phyloP scores from a whole-genome alignment of 768 basidiomycete genomes.

The Thelephora aurantiotincta region DNA sequence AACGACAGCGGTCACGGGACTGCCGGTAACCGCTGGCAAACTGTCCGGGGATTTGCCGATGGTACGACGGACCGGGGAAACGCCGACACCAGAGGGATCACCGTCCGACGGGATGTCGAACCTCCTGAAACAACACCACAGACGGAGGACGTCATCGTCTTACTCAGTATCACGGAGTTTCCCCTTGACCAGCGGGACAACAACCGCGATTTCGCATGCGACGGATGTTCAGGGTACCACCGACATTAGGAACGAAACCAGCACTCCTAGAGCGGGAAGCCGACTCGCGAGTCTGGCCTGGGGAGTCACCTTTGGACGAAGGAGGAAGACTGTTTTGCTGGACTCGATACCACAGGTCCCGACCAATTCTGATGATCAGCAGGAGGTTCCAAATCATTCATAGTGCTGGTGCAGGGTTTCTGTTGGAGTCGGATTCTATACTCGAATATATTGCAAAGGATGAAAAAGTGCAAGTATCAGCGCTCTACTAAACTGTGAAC shows the following conservation, averaged over 20 bases:
- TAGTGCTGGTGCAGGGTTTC: too few relatives aligned
- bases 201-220: constrained; percentile 11
- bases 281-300: constrained; percentile 26
- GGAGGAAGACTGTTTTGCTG: constrained; percentile 19
- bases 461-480: too few relatives aligned
- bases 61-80: background rate
- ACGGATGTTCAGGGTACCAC: background rate
- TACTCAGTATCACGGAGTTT: constrained; percentile 41
- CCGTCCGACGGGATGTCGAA: constrained; percentile 46
- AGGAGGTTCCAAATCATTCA: too few relatives aligned
- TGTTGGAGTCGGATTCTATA: too few relatives aligned
- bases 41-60: constrained; percentile 6
- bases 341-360: too few relatives aligned
- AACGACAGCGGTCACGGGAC: constrained; percentile 54
- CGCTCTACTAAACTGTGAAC: too few relatives aligned
- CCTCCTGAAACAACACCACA: constrained; percentile 16
- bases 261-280: constrained; percentile 11
- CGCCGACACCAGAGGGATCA: constrained; percentile 47
- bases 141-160: constrained; percentile 44
- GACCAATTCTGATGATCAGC: too few relatives aligned
- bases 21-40: constrained; percentile 22
- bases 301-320: constrained; percentile 51
- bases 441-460: too few relatives aligned
- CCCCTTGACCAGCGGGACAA: constrained; percentile 21
- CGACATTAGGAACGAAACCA: constrained; percentile 3